These are phyloP conservation scores for Candida silvatica DNA, from an alignment of 805 yeast species.

Conservation along the genomic window DNA sequence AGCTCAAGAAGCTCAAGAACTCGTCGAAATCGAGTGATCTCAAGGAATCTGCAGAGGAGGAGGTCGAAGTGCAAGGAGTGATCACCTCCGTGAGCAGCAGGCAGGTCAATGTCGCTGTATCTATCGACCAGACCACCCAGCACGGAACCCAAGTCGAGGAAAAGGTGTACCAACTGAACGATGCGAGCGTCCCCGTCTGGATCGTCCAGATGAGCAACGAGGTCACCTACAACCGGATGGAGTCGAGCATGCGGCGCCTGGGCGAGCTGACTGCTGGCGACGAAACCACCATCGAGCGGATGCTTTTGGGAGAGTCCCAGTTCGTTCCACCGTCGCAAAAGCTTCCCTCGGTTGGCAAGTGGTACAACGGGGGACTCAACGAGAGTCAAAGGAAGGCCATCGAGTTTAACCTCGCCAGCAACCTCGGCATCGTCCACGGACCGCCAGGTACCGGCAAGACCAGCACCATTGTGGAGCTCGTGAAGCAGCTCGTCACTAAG, in stretches of 20 bases:
- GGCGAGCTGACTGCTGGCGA: conserved; percentile 32
- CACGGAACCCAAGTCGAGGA: conserved; percentile 34
- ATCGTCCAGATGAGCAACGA: conserved; percentile 60
- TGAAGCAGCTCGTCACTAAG: conserved; percentile 54
- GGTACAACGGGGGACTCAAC: conserved; percentile 42
- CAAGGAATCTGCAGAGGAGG: conserved; percentile 15
- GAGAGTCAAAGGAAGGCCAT: conserved; percentile 71
- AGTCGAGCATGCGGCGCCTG: conserved; percentile 61
- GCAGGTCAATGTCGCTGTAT: conserved; percentile 50
- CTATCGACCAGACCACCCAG: conserved; percentile 30
- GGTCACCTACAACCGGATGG: conserved; percentile 71
- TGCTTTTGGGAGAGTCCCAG: conserved; percentile 37
- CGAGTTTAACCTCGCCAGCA: conserved; percentile 46
- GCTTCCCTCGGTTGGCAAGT: conserved; percentile 16
- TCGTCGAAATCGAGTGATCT: conserved; percentile 22
- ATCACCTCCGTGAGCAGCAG: conserved; percentile 42
- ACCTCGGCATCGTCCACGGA: conserved; percentile 56
- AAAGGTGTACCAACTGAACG: conserved; percentile 35
- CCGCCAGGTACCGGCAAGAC: conserved; percentile 88
- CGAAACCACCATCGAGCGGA: conserved; percentile 31
- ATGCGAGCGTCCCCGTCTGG: conserved; percentile 47
- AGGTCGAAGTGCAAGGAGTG: conserved; percentile 47
- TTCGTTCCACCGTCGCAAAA: conserved; percentile 19
- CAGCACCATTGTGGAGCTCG: conserved; percentile 72
- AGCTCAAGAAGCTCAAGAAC: conserved; percentile 19